Percentiles rank a stretch among this genome's conserved stretches.
Conservation (phyloP, 192 early-diverging fungal genomes). For the Mortierella hygrophila region DNA sequence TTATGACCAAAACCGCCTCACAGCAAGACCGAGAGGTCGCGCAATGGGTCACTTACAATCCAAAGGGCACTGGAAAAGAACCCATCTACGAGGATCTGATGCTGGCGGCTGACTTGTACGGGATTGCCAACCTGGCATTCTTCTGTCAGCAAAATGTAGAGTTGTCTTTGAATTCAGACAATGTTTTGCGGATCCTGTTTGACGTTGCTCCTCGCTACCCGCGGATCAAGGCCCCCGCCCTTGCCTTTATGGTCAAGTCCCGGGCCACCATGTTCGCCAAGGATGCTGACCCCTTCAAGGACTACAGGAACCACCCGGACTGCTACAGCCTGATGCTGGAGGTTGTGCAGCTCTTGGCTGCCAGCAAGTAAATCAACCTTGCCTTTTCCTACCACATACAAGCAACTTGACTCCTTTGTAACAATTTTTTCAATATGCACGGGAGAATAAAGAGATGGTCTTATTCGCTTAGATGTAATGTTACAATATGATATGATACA, state of each 20-base stretch:
- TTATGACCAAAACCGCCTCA: background rate
- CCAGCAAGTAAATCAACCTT: background rate
- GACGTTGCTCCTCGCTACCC: background rate
- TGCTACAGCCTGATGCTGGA: background rate
- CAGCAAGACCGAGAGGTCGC: background rate
- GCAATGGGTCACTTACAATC: background rate
- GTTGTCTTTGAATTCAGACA: background rate
- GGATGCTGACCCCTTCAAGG: background rate
- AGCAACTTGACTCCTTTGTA: no score
- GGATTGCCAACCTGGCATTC: background rate
- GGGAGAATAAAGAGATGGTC: background rate
- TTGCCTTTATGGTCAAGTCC: background rate
- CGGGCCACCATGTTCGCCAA: background rate
- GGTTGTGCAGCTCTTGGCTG: background rate
- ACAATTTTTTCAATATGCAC: background rate
- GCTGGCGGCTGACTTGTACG: background rate
- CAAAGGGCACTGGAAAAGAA: background rate
- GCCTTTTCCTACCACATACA: background rate
- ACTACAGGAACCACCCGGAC: background rate
- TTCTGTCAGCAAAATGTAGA: background rate
- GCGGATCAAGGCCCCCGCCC: background rate
- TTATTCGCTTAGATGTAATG: background rate
- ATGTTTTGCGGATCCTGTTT: background rate
- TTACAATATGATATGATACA: background rate
- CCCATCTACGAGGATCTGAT: background rate